Evolutionary conservation across 805 yeast species (phyloP).

Genomic region (Candida peoriensis): DNA sequence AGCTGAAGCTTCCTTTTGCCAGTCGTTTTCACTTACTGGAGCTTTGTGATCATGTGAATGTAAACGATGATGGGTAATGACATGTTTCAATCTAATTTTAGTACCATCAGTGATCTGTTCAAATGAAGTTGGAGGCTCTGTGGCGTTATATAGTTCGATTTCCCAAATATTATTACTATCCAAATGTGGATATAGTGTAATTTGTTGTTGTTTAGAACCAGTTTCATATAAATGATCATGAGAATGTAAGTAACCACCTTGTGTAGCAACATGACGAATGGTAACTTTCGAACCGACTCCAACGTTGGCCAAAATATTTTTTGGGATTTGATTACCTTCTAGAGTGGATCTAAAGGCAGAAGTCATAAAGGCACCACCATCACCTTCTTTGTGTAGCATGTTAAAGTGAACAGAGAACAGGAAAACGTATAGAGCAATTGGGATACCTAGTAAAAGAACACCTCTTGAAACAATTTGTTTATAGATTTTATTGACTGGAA

Average conservation of each 20-base stretch:
- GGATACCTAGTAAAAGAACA: conserved; percentile 49
- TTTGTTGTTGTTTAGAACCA: conserved; percentile 82
- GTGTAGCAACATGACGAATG: conserved; percentile 62
- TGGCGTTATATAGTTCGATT: conserved; percentile 60
- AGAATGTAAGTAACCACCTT: conserved; percentile 82
- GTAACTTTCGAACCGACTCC: conserved; percentile 69
- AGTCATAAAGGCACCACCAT: conserved; percentile 67
- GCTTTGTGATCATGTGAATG: conserved; percentile 83
- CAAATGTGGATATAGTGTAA: conserved; percentile 74
- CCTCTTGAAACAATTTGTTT: conserved; percentile 50
- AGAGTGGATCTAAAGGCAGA: conserved; percentile 67
- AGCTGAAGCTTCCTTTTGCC: conserved; percentile 80
- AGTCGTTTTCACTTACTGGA: conserved; percentile 67
- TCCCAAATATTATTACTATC: conserved; percentile 72
- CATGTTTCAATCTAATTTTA: conserved; percentile 64
- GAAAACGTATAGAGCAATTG: conserved; percentile 46
- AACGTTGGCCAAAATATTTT: conserved; percentile 54
- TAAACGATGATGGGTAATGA: conserved; percentile 54
- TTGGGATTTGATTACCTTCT: conserved; percentile 56
- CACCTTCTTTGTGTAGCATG: conserved; percentile 55
- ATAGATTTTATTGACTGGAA: conserved; percentile 37
- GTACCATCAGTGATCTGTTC: conserved; percentile 62
- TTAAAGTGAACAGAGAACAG: conserved; percentile 64
- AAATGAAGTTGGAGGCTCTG: conserved; percentile 52
- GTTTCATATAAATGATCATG: conserved; percentile 66